Conservation (phyloP, 768 basidiomycete genomes). For the Amanita pallidorosea region DNA sequence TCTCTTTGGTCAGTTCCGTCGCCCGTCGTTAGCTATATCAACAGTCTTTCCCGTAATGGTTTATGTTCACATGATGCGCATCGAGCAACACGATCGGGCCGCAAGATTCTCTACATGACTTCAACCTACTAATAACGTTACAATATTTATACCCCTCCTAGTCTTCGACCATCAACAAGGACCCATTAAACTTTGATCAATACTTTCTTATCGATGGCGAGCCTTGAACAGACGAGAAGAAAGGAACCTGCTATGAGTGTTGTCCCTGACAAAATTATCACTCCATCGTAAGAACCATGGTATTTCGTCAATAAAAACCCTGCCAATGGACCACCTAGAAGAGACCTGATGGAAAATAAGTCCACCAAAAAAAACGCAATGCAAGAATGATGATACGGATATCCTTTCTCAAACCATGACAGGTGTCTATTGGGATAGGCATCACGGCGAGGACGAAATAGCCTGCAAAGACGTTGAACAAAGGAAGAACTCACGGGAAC, state of each 20-base stretch:
- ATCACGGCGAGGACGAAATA: not conserved
- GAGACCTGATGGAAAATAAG: constrained; percentile 27
- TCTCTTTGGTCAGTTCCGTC: not conserved
- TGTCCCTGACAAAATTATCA: constrained; percentile 51
- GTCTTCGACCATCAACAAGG: not conserved
- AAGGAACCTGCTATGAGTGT: constrained; percentile 49
- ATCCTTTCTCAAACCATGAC: constrained; percentile 2
- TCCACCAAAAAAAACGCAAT: not conserved
- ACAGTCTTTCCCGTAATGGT: not conserved
- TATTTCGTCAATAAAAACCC: constrained; percentile 40
- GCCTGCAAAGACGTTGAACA: not conserved
- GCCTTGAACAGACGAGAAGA: constrained; percentile 39
- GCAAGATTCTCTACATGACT: no score
- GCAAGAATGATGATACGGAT: not conserved
- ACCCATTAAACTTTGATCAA: constrained; percentile 33
- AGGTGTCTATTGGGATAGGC: not conserved
- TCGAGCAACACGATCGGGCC: no score
- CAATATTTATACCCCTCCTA: not conserved
- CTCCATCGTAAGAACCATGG: constrained; percentile 34
- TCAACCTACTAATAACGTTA: not conserved
- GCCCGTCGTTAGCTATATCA: not conserved
- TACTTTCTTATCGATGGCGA: constrained; percentile 31
- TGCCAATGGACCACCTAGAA: constrained; percentile 54
- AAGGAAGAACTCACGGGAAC: constrained; percentile 45
- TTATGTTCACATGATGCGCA: not conserved